phyloP scores from a whole-genome alignment of 805 yeast species.

The Candida insectalens region DNA sequence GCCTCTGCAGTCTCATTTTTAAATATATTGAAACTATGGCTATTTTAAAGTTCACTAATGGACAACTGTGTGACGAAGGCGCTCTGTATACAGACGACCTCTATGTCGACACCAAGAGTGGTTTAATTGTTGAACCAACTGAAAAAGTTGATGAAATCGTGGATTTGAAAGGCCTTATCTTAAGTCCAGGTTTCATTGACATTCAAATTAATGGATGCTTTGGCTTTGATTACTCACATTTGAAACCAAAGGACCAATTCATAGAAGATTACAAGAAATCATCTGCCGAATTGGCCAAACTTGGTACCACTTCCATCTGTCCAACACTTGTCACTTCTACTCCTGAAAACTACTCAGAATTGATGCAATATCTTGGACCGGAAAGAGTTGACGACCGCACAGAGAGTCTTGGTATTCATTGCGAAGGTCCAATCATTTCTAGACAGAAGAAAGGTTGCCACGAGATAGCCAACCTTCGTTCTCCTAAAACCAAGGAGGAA shows the following conservation, averaged over 20 bases:
- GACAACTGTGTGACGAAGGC: constrained; percentile 4
- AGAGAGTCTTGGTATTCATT: constrained; percentile 48
- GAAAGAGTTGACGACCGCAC: constrained; percentile 24
- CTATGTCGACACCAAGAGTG: constrained; percentile 1
- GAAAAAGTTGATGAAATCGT: constrained; percentile 15
- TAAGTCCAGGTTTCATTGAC: constrained; percentile 50
- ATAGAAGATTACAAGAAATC: constrained; percentile 30
- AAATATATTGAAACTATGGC: no score
- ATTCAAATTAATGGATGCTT: constrained; percentile 50
- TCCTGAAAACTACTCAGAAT: constrained; percentile 37
- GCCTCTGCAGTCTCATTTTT: no score
- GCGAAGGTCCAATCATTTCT: constrained; percentile 51
- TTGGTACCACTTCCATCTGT: constrained; percentile 47
- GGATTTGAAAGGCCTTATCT: constrained; percentile 36
- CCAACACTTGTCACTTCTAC: constrained; percentile 48
- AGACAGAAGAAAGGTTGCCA: constrained; percentile 41
- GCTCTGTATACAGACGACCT: background rate
- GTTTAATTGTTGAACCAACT: background rate
- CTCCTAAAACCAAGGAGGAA: constrained; percentile 23
- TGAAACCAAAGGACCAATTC: constrained; percentile 26
- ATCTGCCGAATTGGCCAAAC: constrained; percentile 34
- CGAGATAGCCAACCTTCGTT: constrained; percentile 34
- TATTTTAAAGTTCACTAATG: constrained; percentile 2
- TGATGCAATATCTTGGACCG: constrained; percentile 33
- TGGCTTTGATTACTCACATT: constrained; percentile 41